These are phyloP conservation scores for Skeletonema costatum DNA, from an alignment of 108 stramenopile species.

Conservation along the genomic window DNA sequence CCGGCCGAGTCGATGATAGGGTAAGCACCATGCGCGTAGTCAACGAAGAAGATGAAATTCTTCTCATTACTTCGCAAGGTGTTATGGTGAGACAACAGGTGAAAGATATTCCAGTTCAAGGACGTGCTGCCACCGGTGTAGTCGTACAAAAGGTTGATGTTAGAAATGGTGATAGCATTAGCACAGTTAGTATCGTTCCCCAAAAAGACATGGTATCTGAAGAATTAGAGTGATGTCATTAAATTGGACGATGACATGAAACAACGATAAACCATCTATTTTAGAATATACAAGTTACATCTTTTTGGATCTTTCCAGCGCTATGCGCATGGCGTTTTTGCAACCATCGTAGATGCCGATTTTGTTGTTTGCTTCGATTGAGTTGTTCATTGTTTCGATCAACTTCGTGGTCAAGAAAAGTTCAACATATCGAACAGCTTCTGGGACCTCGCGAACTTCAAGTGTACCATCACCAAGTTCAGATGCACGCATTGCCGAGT, in stretches of 20 bases:
- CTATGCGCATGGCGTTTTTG: slow-evolving; percentile 78
- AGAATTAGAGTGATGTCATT: not conserved
- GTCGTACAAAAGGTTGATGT: slow-evolving; percentile 85
- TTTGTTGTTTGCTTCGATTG: slow-evolving; percentile 73
- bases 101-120: slow-evolving; percentile 73
- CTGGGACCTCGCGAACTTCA: slow-evolving; percentile 80
- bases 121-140: slow-evolving; percentile 89
- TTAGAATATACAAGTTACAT: not conserved
- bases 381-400: slow-evolving; percentile 74
- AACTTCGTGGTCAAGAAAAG: slow-evolving; percentile 71
- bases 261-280: not conserved
- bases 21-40: slow-evolving; percentile 80
- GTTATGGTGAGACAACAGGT: slow-evolving; percentile 91
- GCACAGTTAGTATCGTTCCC: slow-evolving; percentile 78
- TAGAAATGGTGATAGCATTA: slow-evolving; percentile 71
- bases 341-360: slow-evolving; percentile 86
- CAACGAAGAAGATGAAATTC: slow-evolving; percentile 86
- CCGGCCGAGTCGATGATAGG: slow-evolving; percentile 54
- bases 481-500: slow-evolving; percentile 83
- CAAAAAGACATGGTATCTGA: slow-evolving; percentile 23
- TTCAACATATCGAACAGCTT: slow-evolving; percentile 71
- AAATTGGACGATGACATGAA: not conserved
- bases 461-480: slow-evolving; percentile 89
- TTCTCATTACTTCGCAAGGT: slow-evolving; percentile 88
- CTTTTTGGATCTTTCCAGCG: slow-evolving; percentile 40